Percentiles rank a stretch among this genome's conserved stretches.
These are phyloP conservation scores for Euptelea pleiosperma DNA, from an alignment of 164 flowering plant species.

Conservation along the genomic window DNA sequence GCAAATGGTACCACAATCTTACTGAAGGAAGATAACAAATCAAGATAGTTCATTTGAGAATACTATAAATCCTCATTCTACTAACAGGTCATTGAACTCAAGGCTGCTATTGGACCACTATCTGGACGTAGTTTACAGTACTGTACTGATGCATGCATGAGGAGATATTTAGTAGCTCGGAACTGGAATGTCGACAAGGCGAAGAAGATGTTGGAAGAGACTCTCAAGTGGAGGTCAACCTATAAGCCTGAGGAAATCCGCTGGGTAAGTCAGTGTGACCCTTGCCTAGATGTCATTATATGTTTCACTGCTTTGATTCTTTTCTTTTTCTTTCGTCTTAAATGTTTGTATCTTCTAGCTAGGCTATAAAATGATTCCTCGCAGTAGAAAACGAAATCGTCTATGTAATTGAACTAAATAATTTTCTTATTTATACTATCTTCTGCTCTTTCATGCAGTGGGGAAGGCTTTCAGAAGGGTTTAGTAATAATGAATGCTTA, in stretches of 20 bases:
- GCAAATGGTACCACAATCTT: neutral
- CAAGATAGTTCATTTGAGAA: neutral
- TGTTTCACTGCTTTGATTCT: neutral
- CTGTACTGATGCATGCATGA: conserved; percentile 76
- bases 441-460: no score
- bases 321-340: neutral
- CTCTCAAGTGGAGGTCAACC: conserved; percentile 80
- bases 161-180: conserved; percentile 86
- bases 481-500: no score
- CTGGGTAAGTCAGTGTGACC: conserved; percentile 56
- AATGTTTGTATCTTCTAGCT: neutral
- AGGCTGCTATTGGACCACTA: conserved; percentile 64
- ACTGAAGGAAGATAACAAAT: neutral
- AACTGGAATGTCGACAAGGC: conserved; percentile 89
- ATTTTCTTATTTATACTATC: no score
- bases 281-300: neutral
- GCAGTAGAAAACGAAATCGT: no score
- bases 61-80: neutral
- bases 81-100: conserved; percentile 71
- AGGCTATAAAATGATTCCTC: no score
- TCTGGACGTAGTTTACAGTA: conserved; percentile 55
- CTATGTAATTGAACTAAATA: neutral
- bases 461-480: no score
- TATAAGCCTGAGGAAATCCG: conserved; percentile 93
- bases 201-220: conserved; percentile 87